A percentile compares a stretch with the other conserved stretches of the same genome.
phyloP scores from a whole-genome alignment of 768 basidiomycete species.

The Lyophyllum decastes region DNA sequence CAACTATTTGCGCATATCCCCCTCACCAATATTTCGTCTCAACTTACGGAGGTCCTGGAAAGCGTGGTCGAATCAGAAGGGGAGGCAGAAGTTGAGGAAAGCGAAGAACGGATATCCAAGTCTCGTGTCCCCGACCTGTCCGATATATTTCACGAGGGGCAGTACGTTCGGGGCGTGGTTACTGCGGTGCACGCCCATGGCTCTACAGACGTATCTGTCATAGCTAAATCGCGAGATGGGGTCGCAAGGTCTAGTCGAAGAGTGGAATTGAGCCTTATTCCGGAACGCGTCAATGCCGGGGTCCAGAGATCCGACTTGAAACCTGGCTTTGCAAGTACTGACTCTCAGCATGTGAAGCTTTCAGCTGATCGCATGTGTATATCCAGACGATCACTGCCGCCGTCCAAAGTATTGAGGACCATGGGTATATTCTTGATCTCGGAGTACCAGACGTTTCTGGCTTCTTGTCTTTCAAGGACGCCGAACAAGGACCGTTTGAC shows the following conservation, averaged over 20 bases:
- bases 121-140: conserved; percentile 64
- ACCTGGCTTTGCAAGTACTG: conserved; percentile 66
- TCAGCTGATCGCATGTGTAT: conserved; percentile 9
- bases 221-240: conserved; percentile 70
- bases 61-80: conserved; percentile 55
- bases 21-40: conserved; percentile 86
- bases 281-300: conserved; percentile 82
- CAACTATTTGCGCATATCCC: conserved; percentile 93
- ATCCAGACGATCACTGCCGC: conserved; percentile 72
- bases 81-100: conserved; percentile 47
- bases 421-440: conserved; percentile 89
- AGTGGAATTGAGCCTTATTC: conserved; percentile 83
- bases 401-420: conserved; percentile 87
- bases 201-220: conserved; percentile 53
- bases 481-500: conserved; percentile 38
- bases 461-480: conserved; percentile 82
- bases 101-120: conserved; percentile 37
- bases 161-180: conserved; percentile 83
- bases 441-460: conserved; percentile 79
- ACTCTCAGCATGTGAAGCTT: conserved; percentile 1
- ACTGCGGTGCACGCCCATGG: conserved; percentile 69
- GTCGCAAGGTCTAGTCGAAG: conserved; percentile 67
- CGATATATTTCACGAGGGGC: conserved; percentile 80
- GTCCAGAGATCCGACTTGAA: conserved; percentile 78
- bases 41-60: conserved; percentile 75